phyloP scores from a whole-genome alignment of 805 yeast genomes.

The Suhomyces pyralidae region DNA sequence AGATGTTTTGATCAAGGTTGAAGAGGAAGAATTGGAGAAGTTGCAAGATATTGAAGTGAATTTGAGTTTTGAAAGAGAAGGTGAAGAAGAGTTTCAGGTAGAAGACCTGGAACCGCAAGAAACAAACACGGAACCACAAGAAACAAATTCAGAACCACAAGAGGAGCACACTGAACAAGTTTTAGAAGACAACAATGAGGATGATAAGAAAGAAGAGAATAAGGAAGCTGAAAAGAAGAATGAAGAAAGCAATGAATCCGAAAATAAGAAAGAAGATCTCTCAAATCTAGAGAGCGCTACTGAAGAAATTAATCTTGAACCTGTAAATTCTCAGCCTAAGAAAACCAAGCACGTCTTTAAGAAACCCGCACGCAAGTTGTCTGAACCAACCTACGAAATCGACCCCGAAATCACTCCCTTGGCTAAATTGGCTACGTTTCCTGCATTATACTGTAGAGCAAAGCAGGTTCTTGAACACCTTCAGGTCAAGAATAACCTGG shows the following conservation, averaged over 20 bases:
- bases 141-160: too few species aligned
- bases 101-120: constrained; percentile 6
- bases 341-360: neutral
- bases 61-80: constrained; percentile 10
- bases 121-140: neutral
- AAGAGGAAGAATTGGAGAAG: constrained; percentile 18
- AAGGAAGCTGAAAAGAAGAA: neutral
- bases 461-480: constrained; percentile 32
- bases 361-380: neutral
- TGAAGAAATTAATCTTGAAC: neutral
- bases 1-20: constrained; percentile 38
- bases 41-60: constrained; percentile 22
- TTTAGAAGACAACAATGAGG: neutral
- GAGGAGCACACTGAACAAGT: neutral
- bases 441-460: constrained; percentile 36
- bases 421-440: constrained; percentile 33
- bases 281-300: neutral
- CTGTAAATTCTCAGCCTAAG: neutral
- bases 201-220: neutral
- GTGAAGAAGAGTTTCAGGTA: constrained; percentile 5
- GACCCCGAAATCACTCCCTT: constrained; percentile 23
- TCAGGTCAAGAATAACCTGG: constrained; percentile 13
- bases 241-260: neutral
- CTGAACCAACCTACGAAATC: constrained; percentile 2
- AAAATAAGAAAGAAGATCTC: neutral